Evolutionary conservation across 2,329 filamentous ascomycete genomes (phyloP), one percentile per base, ranked within the genome.

Genomic region (Hypoxylon sp.): DNA sequence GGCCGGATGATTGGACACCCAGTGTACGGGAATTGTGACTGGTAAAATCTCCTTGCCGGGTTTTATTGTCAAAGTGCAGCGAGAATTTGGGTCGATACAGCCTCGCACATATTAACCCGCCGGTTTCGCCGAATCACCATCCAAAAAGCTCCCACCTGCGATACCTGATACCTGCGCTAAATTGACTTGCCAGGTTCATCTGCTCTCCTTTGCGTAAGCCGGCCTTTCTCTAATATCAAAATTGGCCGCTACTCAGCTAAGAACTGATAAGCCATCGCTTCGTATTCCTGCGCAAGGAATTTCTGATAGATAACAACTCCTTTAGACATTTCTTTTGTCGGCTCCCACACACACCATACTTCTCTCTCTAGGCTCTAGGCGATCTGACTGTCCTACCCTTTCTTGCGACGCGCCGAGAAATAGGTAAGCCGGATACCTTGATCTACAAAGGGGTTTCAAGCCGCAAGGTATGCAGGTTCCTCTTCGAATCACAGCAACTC

Each of bases 81-180:
- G 37, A 62, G 52, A 41, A 54, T 62, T 61, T 60, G 58, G 63
- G 41, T 67, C 56, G 54, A 65, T 63, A 69, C 64, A 67, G 59
- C 64, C 64, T 69, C 67, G 67, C 59, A 64, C 57, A 63, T 67
- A 65, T 63, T 67, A 65, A 62, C 55, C 62, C 60, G 62, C 62
- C 54, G 59, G 59, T 69, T 65, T 68, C 68, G 68, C 68, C 68
- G 68, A 69, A 69, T 69, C 60, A 64, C 58, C 46, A 17, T 61
- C 30, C 57, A 32, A 41, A 61, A 60, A 48, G 19, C 49, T 65
- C 52, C 48, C 58, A 56, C 51, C 10, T 17, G 4, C n/a, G 7
- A 39, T 41, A 43, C 59, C 51, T 32, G 32, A 67, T 47, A 52
- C 56, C 30, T 64, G 56, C 54, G 55, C 61, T 69, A 63, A 61